These are phyloP conservation scores for Agaricus subrufescens DNA, from an alignment of 768 basidiomycete genomes.

Conservation along the genomic window DNA sequence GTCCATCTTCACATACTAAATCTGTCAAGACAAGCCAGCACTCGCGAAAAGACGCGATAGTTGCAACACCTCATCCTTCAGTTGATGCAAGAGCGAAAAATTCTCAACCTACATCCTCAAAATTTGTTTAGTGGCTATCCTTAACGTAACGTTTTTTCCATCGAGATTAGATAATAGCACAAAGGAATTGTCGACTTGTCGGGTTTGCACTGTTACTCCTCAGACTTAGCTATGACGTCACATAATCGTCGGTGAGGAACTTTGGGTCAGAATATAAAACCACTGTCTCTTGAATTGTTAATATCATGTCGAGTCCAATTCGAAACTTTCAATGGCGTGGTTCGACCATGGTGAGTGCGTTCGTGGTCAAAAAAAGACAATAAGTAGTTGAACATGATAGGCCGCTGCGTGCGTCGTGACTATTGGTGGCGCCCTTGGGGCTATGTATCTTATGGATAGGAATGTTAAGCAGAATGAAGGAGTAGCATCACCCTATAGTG, in stretches of 20 bases:
- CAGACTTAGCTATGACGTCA: too few species aligned
- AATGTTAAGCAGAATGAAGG: constrained; percentile 32
- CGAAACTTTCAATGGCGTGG: constrained; percentile 11
- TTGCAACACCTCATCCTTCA: not conserved
- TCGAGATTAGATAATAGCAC: too few species aligned
- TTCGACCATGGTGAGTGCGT: constrained; percentile 11
- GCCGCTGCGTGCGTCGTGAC: constrained; percentile 24
- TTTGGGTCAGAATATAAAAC: too few species aligned
- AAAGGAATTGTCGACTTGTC: too few species aligned
- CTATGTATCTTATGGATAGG: constrained; percentile 26
- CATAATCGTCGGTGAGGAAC: too few species aligned
- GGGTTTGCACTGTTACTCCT: too few species aligned
- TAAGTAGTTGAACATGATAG: constrained; percentile 12
- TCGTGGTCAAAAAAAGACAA: not conserved
- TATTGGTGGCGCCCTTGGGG: constrained; percentile 23
- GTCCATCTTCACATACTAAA: not conserved
- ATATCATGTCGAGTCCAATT: not conserved
- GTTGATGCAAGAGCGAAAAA: not conserved
- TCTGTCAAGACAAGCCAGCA: not conserved
- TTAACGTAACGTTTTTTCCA: too few species aligned
- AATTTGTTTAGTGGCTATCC: not conserved
- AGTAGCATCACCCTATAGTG: constrained; percentile 26
- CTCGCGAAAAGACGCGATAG: not conserved
- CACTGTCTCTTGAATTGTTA: not conserved
- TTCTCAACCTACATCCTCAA: not conserved